Evolutionary conservation across 768 basidiomycete species (phyloP).

Genomic region (Termitomyces eurrhizus): DNA sequence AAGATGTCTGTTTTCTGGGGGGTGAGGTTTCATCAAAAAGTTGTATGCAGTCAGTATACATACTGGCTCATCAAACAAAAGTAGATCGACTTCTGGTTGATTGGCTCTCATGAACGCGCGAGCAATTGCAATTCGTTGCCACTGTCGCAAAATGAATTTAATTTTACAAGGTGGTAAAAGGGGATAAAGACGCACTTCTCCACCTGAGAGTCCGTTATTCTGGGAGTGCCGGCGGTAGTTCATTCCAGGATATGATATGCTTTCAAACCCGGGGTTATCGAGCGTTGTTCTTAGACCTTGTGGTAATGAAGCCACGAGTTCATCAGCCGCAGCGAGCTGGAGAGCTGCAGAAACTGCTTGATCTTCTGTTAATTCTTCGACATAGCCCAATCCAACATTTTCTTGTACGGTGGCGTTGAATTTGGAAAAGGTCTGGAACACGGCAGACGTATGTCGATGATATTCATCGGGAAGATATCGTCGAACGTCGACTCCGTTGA

Average conservation of each 20-base stretch:
- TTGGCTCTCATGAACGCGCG: slow-evolving; percentile 84
- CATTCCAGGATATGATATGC: slow-evolving; percentile 42
- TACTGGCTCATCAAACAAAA: slow-evolving; percentile 85
- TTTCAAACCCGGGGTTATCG: slow-evolving; percentile 58
- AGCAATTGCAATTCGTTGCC: slow-evolving; percentile 85
- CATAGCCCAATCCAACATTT: slow-evolving; percentile 82
- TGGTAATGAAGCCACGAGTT: slow-evolving; percentile 62
- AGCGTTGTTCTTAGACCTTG: slow-evolving; percentile 72
- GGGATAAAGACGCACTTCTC: slow-evolving; percentile 54
- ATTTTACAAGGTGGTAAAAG: not conserved
- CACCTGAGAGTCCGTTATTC: slow-evolving; percentile 75
- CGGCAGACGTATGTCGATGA: slow-evolving; percentile 71
- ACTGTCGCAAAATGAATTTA: slow-evolving; percentile 37
- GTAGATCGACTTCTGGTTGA: slow-evolving; percentile 69
- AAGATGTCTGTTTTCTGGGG: slow-evolving; percentile 54
- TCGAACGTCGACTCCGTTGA: slow-evolving; percentile 71
- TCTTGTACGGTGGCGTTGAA: slow-evolving; percentile 75
- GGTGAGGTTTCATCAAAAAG: slow-evolving; percentile 3
- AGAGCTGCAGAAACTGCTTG: slow-evolving; percentile 63
- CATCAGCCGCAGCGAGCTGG: slow-evolving; percentile 65
- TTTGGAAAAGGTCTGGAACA: slow-evolving; percentile 85
- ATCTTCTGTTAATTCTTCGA: slow-evolving; percentile 56
- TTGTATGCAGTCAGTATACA: slow-evolving; percentile 19
- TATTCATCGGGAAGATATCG: slow-evolving; percentile 63
- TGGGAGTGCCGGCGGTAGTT: slow-evolving; percentile 26